Evolutionary conservation across 805 yeast species (phyloP).

Genomic region (Candida corydali): DNA sequence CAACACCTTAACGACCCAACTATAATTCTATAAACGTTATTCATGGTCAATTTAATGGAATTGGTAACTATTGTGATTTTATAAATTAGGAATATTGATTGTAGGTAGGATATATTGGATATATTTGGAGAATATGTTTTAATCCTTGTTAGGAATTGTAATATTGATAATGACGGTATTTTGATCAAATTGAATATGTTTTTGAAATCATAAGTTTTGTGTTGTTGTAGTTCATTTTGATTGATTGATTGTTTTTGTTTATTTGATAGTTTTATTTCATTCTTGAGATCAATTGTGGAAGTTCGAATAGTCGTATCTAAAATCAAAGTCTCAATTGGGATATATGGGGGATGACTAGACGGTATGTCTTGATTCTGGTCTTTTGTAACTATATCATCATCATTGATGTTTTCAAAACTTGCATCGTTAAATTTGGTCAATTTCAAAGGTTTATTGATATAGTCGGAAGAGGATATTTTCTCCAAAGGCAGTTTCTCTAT

Average conservation of each 20-base stretch:
- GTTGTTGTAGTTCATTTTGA: conserved; percentile 16
- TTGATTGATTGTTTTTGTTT: conserved; percentile 8
- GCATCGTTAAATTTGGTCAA: conserved; percentile 12
- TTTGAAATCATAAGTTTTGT: conserved; percentile 20
- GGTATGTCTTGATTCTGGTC: conserved; percentile 5
- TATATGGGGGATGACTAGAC: conserved; percentile 4
- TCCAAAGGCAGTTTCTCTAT: neutral
- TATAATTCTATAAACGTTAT: conserved; percentile 36
- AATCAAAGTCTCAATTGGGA: conserved; percentile 11
- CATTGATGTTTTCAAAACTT: conserved; percentile 5
- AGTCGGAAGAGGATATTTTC: conserved; percentile 13
- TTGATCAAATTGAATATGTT: conserved; percentile 30
- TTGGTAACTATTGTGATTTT: conserved; percentile 31
- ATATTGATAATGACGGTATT: conserved; percentile 31
- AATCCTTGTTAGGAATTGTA: conserved; percentile 32
- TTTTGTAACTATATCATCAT: neutral
- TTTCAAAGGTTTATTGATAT: conserved; percentile 20
- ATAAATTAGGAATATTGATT: conserved; percentile 35
- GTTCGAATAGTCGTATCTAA: neutral
- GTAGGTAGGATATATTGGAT: conserved; percentile 36
- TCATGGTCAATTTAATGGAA: conserved; percentile 25
- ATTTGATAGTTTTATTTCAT: conserved; percentile 16
- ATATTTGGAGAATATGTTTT: conserved; percentile 37
- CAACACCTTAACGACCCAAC: conserved; percentile 39
- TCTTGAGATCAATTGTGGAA: conserved; percentile 14